A percentile compares a stretch with the other conserved stretches of the same genome.
Evolutionary conservation across 2,329 filamentous ascomycete species (phyloP).

Genomic region (Geosmithia flava): DNA sequence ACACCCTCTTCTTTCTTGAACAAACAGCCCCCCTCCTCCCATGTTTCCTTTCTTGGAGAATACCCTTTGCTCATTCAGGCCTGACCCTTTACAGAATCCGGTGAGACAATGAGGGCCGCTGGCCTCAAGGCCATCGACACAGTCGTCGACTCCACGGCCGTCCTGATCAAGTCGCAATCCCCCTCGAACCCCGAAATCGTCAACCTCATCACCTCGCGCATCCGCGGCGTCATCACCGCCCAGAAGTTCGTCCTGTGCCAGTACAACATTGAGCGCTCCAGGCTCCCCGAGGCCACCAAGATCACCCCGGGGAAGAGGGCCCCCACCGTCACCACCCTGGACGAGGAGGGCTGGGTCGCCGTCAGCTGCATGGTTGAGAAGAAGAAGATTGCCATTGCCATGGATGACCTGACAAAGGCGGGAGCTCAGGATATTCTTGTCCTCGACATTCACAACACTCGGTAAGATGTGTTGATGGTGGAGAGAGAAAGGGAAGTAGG

Average conservation of each 20-base stretch:
- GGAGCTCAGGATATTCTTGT: conserved; percentile 81
- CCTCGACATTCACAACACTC: conserved; percentile 72
- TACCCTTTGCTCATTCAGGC: not conserved
- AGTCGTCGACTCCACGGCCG: conserved; percentile 74
- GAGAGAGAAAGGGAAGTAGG: too few species aligned
- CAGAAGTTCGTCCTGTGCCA: conserved; percentile 91
- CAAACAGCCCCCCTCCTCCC: not conserved
- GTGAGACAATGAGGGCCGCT: conserved; percentile 94
- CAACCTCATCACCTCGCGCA: conserved; percentile 73
- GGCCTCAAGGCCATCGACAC: conserved; percentile 92
- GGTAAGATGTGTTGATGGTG: conserved; percentile 19
- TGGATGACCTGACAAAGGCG: conserved; percentile 68
- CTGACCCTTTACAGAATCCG: conserved; percentile 55
- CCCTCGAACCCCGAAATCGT: conserved; percentile 72
- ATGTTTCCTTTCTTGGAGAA: too few species aligned
- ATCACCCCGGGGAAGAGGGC: conserved; percentile 92
- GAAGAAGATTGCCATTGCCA: conserved; percentile 70
- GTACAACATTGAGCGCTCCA: conserved; percentile 75
- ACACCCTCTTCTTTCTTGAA: too few species aligned
- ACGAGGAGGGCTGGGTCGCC: conserved; percentile 88
- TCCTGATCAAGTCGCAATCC: conserved; percentile 82
- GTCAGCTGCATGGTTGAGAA: conserved; percentile 88
- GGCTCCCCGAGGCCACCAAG: conserved; percentile 53
- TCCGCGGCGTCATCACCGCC: conserved; percentile 87
- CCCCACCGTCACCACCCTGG: conserved; percentile 79